Evolutionary conservation across 768 basidiomycete species (phyloP).

Genomic region (Pulveroboletus sp.): DNA sequence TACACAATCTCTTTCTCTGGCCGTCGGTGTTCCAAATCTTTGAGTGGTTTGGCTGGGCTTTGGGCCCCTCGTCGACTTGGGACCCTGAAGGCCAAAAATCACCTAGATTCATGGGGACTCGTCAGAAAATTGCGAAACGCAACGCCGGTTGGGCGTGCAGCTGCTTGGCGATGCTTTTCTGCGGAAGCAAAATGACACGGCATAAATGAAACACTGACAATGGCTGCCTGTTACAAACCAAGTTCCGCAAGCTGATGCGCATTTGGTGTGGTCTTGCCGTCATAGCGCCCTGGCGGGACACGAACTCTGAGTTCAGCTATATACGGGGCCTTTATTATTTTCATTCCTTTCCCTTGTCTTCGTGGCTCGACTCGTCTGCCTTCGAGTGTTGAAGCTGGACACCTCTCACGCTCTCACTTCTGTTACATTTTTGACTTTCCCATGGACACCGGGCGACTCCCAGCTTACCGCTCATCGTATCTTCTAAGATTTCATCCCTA

Average conservation of each 20-base stretch:
- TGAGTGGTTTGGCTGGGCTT: conserved; percentile 2
- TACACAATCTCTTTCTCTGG: not conserved
- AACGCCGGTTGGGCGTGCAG: not conserved
- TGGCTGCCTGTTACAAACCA: conserved; percentile 11
- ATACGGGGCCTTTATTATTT: conserved; percentile 13
- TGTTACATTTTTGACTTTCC: not conserved
- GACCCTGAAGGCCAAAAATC: not conserved
- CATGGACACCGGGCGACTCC: conserved; percentile 18
- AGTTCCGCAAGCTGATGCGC: conserved; percentile 17
- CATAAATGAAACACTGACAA: conserved; percentile 5
- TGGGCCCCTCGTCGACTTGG: not conserved
- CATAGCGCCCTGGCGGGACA: conserved; percentile 20
- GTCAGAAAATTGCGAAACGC: not conserved
- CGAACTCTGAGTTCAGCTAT: conserved; percentile 15
- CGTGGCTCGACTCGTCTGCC: not conserved
- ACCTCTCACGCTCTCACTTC: not conserved
- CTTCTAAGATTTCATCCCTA: conserved; percentile 28
- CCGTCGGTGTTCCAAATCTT: conserved; percentile 15
- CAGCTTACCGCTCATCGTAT: conserved; percentile 28
- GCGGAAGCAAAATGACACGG: conserved; percentile 17
- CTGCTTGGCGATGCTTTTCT: not conserved
- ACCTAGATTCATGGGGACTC: conserved; percentile 4
- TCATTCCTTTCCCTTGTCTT: not conserved
- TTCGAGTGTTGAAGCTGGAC: conserved; percentile 1
- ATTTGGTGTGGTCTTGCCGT: conserved; percentile 28